Evolutionary conservation across 768 basidiomycete species (phyloP).

Genomic region (Sporobolomyces phaffii): DNA sequence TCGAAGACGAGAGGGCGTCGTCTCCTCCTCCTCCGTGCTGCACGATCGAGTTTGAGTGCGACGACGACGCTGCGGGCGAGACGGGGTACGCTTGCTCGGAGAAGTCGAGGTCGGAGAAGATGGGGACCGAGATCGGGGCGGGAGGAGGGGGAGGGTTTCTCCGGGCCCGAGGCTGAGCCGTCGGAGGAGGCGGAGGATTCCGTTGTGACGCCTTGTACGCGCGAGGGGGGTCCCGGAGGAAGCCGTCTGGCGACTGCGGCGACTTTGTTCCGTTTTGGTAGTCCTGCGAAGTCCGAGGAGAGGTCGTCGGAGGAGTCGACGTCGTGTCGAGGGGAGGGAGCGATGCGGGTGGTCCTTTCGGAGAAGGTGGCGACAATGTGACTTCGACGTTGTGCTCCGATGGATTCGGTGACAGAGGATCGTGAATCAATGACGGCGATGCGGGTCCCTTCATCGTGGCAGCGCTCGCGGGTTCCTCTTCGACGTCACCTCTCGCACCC

Average conservation of each 20-base stretch:
- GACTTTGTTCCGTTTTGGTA: not conserved
- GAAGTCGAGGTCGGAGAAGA: slow-evolving; percentile 34
- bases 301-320: not conserved
- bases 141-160: slow-evolving; percentile 31
- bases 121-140: slow-evolving; percentile 25
- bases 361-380: slow-evolving; percentile 29
- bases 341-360: not conserved
- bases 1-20: slow-evolving; percentile 2
- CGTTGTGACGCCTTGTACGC: not conserved
- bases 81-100: not conserved
- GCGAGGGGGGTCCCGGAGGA: slow-evolving; percentile 7
- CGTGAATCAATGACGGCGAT: not conserved
- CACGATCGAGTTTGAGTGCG: too few species aligned
- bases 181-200: not conserved
- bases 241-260: not conserved
- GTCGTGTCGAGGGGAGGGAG: not conserved
- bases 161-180: not conserved
- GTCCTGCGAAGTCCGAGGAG: slow-evolving; percentile 19
- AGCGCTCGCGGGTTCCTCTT: slow-evolving; percentile 1
- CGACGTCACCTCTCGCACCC: not conserved
- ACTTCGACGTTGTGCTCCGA: slow-evolving; percentile 9
- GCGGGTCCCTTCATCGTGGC: not conserved
- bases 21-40: too few species aligned
- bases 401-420: not conserved
- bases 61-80: not conserved